Base-by-base conservation (phyloP, 1,284 basidiomycete species). In the Sanghuangporus baumii region DNA sequence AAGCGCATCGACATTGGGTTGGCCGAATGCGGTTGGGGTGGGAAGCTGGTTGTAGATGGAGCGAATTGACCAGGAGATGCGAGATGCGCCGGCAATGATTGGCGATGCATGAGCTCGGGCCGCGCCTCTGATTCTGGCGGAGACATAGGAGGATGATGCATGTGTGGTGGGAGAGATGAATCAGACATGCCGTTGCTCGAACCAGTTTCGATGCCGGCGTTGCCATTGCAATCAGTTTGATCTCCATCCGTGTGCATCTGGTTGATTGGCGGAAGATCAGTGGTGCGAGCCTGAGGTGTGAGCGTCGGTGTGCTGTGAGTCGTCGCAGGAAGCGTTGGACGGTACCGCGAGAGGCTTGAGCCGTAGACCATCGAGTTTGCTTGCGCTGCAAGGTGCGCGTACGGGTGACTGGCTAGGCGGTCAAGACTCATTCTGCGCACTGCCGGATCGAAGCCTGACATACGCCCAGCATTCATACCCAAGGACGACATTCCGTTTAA, bases 361-460 rank as follows among this genome's bases (percentile, higher is more conserved):
- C 78, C 78, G 66, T 75, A 82, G 18, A 82, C 67, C 6, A 75
- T 76, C 57, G 74, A 78, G 56, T 86, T 87, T 69, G 82, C 82
- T 9, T 81, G 81, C 62, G 79, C 76, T 41, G 85, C 85, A 46
- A 85, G 71, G 50, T 76, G 75, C 23, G 86, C 86, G 66, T 83
- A 89, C 0, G 88, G 87, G 66, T 89, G 86, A 31, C 73, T 73
- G 34, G 80, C 77, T 20, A 89, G 78, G n/a, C 85, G 80, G 66
- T 81, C 86, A 66, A 88, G 80, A 14, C 84, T 86, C 64, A 81
- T 75, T 51, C 86, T 78, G 65, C 85, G 77, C 31, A 78, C 75
- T 31, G 73, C 18, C 68, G 68, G 18, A 63, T 56, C 7, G 61
- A 64, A 38, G 64, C 67, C 57, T 31, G 14, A 34, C 34, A 57